Percentiles rank a stretch among this genome's conserved stretches.
These are phyloP conservation scores for Candida morakotiae DNA, from an alignment of 805 yeast species.

Conservation along the genomic window DNA sequence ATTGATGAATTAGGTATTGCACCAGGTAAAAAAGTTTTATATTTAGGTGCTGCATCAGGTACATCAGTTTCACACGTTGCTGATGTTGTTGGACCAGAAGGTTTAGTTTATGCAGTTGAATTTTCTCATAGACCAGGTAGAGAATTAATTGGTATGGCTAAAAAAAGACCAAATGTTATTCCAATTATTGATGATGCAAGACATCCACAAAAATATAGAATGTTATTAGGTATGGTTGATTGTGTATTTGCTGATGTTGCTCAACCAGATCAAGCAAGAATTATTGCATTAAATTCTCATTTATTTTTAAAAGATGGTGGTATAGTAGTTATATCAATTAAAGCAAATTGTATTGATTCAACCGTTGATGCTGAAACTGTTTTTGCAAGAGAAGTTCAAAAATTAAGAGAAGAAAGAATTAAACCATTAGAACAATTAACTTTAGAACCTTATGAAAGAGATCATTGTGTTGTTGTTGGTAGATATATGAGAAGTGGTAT, in stretches of 20 bases:
- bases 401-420: slow-evolving; percentile 96
- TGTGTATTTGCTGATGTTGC: slow-evolving; percentile 99
- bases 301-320: slow-evolving; percentile 97
- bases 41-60: slow-evolving; percentile 99
- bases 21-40: slow-evolving; percentile 96
- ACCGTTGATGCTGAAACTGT: slow-evolving; percentile 99
- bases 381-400: slow-evolving; percentile 98
- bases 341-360: slow-evolving; percentile 99
- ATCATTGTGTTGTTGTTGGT: slow-evolving; percentile 98
- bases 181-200: slow-evolving; percentile 99
- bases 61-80: slow-evolving; percentile 98
- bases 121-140: slow-evolving; percentile 99
- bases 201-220: slow-evolving; percentile 99
- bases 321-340: slow-evolving; percentile 97
- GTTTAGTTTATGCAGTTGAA: slow-evolving; percentile 97
- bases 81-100: slow-evolving; percentile 98
- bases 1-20: slow-evolving; percentile 94
- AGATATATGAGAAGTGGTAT: slow-evolving; percentile 89
- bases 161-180: slow-evolving; percentile 98
- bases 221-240: slow-evolving; percentile 98
- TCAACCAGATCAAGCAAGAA: slow-evolving; percentile 99
- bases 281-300: slow-evolving; percentile 96
- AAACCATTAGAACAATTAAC: slow-evolving; percentile 98
- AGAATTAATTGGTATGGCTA: slow-evolving; percentile 98
- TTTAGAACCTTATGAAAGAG: slow-evolving; percentile 99